Conservation (phyloP, 2,329 filamentous ascomycete species). For the Claviceps maximensis region DNA sequence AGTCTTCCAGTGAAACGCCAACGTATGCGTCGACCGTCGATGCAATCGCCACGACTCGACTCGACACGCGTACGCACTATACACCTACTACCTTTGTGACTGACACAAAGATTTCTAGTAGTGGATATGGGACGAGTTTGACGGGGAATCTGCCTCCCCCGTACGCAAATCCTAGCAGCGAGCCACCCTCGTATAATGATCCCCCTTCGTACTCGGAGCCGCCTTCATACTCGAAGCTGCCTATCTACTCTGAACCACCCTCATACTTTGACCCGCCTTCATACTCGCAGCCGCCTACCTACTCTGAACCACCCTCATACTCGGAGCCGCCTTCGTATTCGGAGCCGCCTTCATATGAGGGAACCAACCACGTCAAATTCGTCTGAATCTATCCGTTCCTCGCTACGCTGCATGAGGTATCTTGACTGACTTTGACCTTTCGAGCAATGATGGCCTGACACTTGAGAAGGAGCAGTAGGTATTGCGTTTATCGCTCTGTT, state of each 20-base stretch:
- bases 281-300: neutral
- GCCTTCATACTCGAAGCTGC: neutral
- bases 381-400: neutral
- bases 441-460: neutral
- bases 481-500: neutral
- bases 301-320: neutral
- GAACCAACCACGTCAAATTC: neutral
- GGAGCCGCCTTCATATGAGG: neutral
- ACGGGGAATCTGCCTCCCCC: neutral
- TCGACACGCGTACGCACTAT: neutral
- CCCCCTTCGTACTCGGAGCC: slow-evolving; percentile 3
- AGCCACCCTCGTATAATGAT: slow-evolving; percentile 1
- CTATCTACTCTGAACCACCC: neutral
- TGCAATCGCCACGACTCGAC: neutral
- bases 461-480: neutral
- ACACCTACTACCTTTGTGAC: slow-evolving; percentile 3
- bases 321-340: slow-evolving; percentile 1
- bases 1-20: neutral
- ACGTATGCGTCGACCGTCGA: neutral
- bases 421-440: neutral
- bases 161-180: neutral
- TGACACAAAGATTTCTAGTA: neutral
- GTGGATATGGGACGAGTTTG: neutral
- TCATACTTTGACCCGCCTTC: neutral
- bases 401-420: neutral